Percentiles rank a stretch among this genome's conserved stretches.
Conservation (phyloP, 306 rosid genomes). For the Trifolium repens region DNA sequence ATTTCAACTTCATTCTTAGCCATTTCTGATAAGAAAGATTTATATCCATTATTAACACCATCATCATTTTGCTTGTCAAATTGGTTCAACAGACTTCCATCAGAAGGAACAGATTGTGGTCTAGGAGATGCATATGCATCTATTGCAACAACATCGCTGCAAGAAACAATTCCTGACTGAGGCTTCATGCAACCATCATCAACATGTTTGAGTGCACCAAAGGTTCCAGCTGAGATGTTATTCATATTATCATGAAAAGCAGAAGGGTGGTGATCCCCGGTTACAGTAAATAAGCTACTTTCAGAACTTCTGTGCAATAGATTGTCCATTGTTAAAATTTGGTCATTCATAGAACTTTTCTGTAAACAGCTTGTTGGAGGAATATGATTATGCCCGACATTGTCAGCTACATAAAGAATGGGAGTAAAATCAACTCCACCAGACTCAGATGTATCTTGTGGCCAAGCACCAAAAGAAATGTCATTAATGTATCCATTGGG, state of each 20-base stretch:
- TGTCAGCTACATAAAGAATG: conserved; percentile 37
- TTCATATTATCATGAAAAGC: conserved; percentile 38
- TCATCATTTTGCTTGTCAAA: conserved; percentile 43
- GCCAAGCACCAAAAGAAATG: conserved; percentile 44
- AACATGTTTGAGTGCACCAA: conserved; percentile 42
- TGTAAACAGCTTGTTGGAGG: conserved; percentile 36
- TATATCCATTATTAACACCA: conserved; percentile 43
- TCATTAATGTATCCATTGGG: conserved; percentile 32
- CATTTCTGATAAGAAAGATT: conserved; percentile 45
- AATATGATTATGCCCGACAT: conserved; percentile 41
- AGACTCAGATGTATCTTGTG: conserved; percentile 41
- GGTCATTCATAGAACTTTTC: conserved; percentile 42
- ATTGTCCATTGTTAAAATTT: conserved; percentile 40
- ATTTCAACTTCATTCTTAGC: conserved; percentile 48
- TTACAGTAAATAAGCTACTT: conserved; percentile 29
- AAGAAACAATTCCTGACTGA: conserved; percentile 43
- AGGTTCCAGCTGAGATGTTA: conserved; percentile 41
- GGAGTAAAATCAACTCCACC: conserved; percentile 44
- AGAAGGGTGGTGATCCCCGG: conserved; percentile 39
- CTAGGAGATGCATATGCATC: conserved; percentile 37
- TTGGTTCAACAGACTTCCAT: conserved; percentile 33
- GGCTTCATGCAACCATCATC: conserved; percentile 41
- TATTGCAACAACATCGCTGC: conserved; percentile 36
- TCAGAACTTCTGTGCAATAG: conserved; percentile 32
- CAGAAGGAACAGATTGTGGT: conserved; percentile 42